phyloP scores from a whole-genome alignment of 2,329 filamentous ascomycete species.

The Colletotrichum acutatum region DNA sequence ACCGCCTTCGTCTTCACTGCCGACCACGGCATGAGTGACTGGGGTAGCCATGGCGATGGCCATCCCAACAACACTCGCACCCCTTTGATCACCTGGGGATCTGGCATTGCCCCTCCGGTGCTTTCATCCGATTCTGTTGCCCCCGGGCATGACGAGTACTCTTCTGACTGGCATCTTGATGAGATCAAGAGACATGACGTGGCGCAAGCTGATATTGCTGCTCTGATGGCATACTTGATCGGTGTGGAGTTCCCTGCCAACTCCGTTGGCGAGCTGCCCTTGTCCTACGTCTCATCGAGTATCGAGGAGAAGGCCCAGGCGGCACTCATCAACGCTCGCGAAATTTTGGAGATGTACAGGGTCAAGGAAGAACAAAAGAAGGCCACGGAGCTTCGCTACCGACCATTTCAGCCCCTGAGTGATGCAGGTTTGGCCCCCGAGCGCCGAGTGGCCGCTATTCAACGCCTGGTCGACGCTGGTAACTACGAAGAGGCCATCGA shows the following conservation, averaged over 20 bases:
- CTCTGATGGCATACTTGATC: constrained; percentile 92
- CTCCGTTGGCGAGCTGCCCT: constrained; percentile 91
- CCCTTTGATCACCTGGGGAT: constrained; percentile 92
- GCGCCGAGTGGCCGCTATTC: constrained; percentile 75
- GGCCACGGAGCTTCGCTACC: constrained; percentile 79
- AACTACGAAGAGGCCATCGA: constrained; percentile 82
- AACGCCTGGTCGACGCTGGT: constrained; percentile 71
- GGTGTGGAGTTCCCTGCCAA: constrained; percentile 94
- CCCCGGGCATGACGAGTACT: constrained; percentile 91
- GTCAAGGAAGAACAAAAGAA: constrained; percentile 92
- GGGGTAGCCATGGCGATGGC: constrained; percentile 98
- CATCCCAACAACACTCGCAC: constrained; percentile 98
- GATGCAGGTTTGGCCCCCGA: constrained; percentile 71
- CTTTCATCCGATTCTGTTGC: constrained; percentile 66
- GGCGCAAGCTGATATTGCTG: constrained; percentile 91
- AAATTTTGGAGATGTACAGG: constrained; percentile 94
- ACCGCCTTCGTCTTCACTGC: constrained; percentile 98
- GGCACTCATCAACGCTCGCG: constrained; percentile 83
- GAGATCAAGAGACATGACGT: constrained; percentile 89
- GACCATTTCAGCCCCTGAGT: constrained; percentile 78
- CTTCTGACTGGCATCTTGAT: constrained; percentile 87
- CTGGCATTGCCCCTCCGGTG: constrained; percentile 83
- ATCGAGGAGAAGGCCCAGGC: constrained; percentile 84
- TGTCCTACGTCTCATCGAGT: constrained; percentile 81
- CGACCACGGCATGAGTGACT: constrained; percentile 99